Base-by-base conservation (phyloP, 2,329 filamentous ascomycete genomes). In the Aspergillus japonicus region DNA sequence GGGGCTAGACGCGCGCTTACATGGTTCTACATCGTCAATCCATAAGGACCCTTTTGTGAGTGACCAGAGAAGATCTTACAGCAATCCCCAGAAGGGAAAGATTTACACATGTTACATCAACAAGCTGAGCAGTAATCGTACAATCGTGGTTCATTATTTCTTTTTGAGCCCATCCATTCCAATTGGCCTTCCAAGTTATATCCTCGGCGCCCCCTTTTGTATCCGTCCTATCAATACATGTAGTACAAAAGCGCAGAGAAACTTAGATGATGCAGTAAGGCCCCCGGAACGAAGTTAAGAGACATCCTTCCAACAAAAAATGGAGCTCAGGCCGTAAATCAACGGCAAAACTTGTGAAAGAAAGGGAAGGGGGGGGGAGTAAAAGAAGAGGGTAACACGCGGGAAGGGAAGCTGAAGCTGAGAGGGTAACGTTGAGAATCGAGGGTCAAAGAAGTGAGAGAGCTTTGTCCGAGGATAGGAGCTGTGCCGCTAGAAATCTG, bases 71-170 rank as follows among this genome's bases (percentile, higher is more conserved):
- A 29, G 26, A n/a, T 42, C 16, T n/a, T 42, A 42, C 14, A 42
- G 39, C 39, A 14, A 19, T 19, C 39, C 16, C n/a, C 7, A 44
- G 4, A 6, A 8, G 16, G 39, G 39, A 16, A 44, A 7, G 3
- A 12, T 19, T 44, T 19, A 8, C 5, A 7, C 2, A 2, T n/a
- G n/a, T n/a, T 19, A 5, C 16, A 7, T 16, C 6, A 44, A 44
- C 39, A 44, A n/a, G 6, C 3, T 44, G 16, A 54, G 62, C 60
- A 67, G 60, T 70, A 70, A 67, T 71, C 69, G 64, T 72, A 72
- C 70, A 72, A 60, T 71, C 68, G 66, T 72, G 60, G 65, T 66
- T 61, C 62, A 67, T 66, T 64, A 66, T 70, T 73, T 19, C 69
- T 70, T 48, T 48, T 65, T 68, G 60, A 66, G 51, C 54, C 64